A percentile compares a stretch with the other conserved stretches of the same genome.
phyloP scores from a whole-genome alignment of 208 protist genomes.

The Wallacemonas sp. region DNA sequence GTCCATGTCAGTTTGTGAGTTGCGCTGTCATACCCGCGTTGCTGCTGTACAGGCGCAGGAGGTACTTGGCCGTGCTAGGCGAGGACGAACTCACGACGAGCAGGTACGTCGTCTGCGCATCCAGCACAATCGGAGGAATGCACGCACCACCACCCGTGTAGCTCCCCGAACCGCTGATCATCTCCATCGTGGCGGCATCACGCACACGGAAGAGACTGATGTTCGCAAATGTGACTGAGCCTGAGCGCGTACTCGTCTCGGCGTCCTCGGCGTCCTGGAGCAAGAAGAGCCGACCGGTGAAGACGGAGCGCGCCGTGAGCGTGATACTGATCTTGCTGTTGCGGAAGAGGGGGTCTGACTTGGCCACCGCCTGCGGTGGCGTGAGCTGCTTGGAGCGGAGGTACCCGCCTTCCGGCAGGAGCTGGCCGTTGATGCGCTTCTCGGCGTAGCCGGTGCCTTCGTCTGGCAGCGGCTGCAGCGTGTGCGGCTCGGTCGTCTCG shows the following conservation, averaged over 20 bases:
- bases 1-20: slow-evolving; percentile 30
- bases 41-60: slow-evolving; percentile 66
- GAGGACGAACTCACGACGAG: slow-evolving; percentile 58
- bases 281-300: slow-evolving; percentile 57
- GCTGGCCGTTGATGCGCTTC: slow-evolving; percentile 33
- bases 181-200: slow-evolving; percentile 52
- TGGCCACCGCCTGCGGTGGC: slow-evolving; percentile 27
- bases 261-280: slow-evolving; percentile 41
- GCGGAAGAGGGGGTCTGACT: slow-evolving; percentile 51
- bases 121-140: slow-evolving; percentile 46
- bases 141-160: slow-evolving; percentile 46
- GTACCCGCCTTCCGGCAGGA: slow-evolving; percentile 26
- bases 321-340: slow-evolving; percentile 57
- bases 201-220: slow-evolving; percentile 57
- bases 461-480: slow-evolving; percentile 30
- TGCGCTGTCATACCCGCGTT: slow-evolving; percentile 29
- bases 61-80: slow-evolving; percentile 51
- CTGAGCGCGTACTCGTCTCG: slow-evolving; percentile 26
- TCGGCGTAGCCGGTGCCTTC: slow-evolving; percentile 55
- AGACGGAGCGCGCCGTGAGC: slow-evolving; percentile 26
- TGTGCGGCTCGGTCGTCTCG: slow-evolving; percentile 71
- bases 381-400: slow-evolving; percentile 16
- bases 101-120: slow-evolving; percentile 47
- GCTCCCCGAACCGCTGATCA: slow-evolving; percentile 47
- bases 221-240: slow-evolving; percentile 32